Evolutionary conservation across 495 filamentous ascomycete genomes (phyloP).

Genomic region (Xylona heveae): DNA sequence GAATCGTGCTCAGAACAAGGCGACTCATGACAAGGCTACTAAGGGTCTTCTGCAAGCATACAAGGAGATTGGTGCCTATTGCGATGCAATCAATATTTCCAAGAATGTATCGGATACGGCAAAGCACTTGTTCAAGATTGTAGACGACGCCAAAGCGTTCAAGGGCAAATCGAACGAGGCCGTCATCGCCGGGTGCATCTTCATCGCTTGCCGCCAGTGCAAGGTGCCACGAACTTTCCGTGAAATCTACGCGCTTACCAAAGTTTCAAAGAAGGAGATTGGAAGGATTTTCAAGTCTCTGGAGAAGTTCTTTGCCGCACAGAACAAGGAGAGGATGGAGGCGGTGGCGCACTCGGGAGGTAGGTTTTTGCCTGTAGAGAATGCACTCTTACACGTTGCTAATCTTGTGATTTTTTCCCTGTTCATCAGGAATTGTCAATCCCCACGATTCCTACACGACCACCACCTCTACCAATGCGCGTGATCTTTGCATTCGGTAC

Average conservation of each 20-base stretch:
- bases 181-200: slow-evolving; percentile 87
- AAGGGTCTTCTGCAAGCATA: slow-evolving; percentile 63
- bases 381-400: not conserved
- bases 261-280: slow-evolving; percentile 92
- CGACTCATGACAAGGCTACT: slow-evolving; percentile 66
- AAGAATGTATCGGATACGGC: slow-evolving; percentile 63
- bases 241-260: slow-evolving; percentile 79
- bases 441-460: slow-evolving; percentile 40
- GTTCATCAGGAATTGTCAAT: slow-evolving; percentile 13
- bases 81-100: slow-evolving; percentile 65
- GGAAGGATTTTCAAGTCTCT: slow-evolving; percentile 84
- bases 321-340: slow-evolving; percentile 31
- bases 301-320: slow-evolving; percentile 58
- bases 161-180: slow-evolving; percentile 91
- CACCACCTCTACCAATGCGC: slow-evolving; percentile 61
- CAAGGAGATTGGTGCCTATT: slow-evolving; percentile 73
- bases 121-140: slow-evolving; percentile 84
- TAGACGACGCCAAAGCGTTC: slow-evolving; percentile 78
- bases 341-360: slow-evolving; percentile 26
- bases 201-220: slow-evolving; percentile 86
- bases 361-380: slow-evolving; percentile 11
- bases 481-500: slow-evolving; percentile 72
- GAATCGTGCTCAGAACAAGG: slow-evolving; percentile 68
- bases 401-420: slow-evolving; percentile 1
- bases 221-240: slow-evolving; percentile 74